Evolutionary conservation across 1,284 basidiomycete genomes (phyloP), one percentile per base, ranked within the genome.

Genomic region (Rhodotorula sp.): DNA sequence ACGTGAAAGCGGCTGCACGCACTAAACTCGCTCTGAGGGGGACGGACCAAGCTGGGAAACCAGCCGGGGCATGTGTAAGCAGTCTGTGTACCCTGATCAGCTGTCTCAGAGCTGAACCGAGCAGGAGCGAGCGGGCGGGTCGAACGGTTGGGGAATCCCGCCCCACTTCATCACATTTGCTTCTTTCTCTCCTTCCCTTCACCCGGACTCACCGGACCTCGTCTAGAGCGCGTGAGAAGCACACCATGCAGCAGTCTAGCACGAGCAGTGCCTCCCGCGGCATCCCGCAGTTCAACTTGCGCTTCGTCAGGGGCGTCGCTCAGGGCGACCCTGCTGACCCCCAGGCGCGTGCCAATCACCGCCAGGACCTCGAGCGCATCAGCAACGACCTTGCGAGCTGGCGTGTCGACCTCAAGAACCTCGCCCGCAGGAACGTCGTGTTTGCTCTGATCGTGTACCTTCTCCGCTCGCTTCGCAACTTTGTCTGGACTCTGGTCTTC

Each of bases 361-460:
- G 47, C 26, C 23, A 56, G 18, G 62, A 63, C 62, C 43, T 63
- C 19, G 45, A 26, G 18, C 54, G 62, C 43, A 56, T 63, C 50
- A 26, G 47, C 31, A 43, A 38, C 15, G 48, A 26, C 12, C 49
- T 31, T 19, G 26, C 62, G 8, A 14, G 63, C 21, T 23, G 23
- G 47, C 28, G 28, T 2, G 1, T 8, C 23, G 34, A 34, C 8
- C 8, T 57, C 47, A 15, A 23, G 23, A 6, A 19, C 8, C 38
- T 23, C 19, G 28, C 55, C 1, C 48, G 47, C 21, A 56, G 15
- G 23, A 58, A 49, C 47, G 34, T 58, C n/a, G 45, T 57, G 10
- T 31, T 58, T 48, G 55, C 68, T 18, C 66, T 66, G 45, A 31
- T 21, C 12, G 8, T 60, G 4, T 70, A 56, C 64, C 15, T 70